phyloP scores from a whole-genome alignment of 2,329 filamentous ascomycete genomes.

The Chrysoporthe austroafricana region DNA sequence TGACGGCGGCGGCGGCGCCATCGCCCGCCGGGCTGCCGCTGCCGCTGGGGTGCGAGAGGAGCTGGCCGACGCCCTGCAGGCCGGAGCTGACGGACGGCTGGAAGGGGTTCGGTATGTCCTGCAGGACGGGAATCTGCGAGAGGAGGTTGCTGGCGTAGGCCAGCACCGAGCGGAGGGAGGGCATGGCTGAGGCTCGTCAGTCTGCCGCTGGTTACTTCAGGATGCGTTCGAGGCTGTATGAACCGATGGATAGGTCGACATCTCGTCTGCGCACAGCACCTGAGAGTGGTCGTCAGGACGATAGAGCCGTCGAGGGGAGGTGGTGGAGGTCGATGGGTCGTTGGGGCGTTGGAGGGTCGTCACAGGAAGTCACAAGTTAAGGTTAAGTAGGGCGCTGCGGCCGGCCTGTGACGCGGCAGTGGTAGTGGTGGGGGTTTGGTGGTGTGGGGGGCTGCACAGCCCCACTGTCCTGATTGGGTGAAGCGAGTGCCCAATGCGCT shows the following conservation, averaged over 20 bases:
- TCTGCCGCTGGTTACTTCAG: slow-evolving; percentile 12
- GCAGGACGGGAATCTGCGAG: slow-evolving; percentile 38
- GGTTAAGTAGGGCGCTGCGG: background rate
- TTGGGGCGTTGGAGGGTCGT: background rate
- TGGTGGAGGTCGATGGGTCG: background rate
- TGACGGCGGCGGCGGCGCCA: slow-evolving; percentile 35
- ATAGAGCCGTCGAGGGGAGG: background rate
- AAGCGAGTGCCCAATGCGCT: no score
- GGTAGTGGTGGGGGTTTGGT: no score
- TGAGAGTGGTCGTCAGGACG: background rate
- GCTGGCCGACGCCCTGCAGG: slow-evolving; percentile 28
- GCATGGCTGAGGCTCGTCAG: slow-evolving; percentile 24
- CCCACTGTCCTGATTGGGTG: background rate
- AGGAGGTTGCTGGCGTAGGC: slow-evolving; percentile 41
- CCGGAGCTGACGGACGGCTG: slow-evolving; percentile 27
- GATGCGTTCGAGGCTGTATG: slow-evolving; percentile 6
- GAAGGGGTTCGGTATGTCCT: slow-evolving; percentile 33
- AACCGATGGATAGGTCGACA: background rate
- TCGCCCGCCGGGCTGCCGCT: background rate
- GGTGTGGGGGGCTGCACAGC: background rate
- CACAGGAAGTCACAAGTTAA: background rate
- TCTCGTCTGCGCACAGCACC: background rate
- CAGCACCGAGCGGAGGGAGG: slow-evolving; percentile 37
- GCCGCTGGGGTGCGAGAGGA: slow-evolving; percentile 4
- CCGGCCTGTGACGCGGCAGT: slow-evolving; percentile 1